Base-by-base conservation (phyloP, 2,329 filamentous ascomycete genomes). In the Pseudocercospora ulei region DNA sequence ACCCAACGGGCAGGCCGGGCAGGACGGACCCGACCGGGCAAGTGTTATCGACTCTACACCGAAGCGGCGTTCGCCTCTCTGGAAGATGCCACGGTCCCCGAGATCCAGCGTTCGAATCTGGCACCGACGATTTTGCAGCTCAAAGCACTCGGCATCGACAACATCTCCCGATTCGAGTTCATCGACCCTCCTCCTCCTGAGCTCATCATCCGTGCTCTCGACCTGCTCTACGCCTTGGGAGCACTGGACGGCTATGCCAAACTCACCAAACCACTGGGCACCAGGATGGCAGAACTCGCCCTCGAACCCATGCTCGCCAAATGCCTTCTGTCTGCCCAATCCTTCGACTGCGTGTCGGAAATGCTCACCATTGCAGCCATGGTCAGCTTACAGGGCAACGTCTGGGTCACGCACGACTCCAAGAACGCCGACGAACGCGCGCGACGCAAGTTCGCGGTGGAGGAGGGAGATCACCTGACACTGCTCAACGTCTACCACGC, bases 221-320 rank as follows among this genome's bases (percentile, higher is more conserved):
- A 96, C 60, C 69, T 95, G 3, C 72, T 98, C 3, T 94, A 80
- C 60, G 82, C 84, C 0, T 67, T 96, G 4, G 86, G 86, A 4
- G 86, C 86, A 0, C 65, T 98, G 7, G 87, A 96, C 54, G 76
- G 82, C 36, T 88, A 94, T 56, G 86, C 86, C 8, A 92, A 88
- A 57, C 73, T 98, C 17, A 95, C 88, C 2, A 79, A 76, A 50
- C 87, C 90, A 0, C 67, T 95, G n/a, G 90, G 90, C 1, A 70
- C 76, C 44, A 75, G 84, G 27, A 95, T 96, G 86, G 88, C 90
- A 0, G 88, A 96, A 59, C 68, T 98, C 27, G 82, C 87, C 0
- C 75, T 96, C 5, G 85, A 94, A 52, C 90, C 90, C 0, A 95
- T 95, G 85, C 90, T 95, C 73, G 84, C 81, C 4, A 92, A 88